Percentiles rank a stretch among this genome's conserved stretches.
Evolutionary conservation across 441 rosid genomes (phyloP).

Genomic region (Hypseocharis bilobata): DNA sequence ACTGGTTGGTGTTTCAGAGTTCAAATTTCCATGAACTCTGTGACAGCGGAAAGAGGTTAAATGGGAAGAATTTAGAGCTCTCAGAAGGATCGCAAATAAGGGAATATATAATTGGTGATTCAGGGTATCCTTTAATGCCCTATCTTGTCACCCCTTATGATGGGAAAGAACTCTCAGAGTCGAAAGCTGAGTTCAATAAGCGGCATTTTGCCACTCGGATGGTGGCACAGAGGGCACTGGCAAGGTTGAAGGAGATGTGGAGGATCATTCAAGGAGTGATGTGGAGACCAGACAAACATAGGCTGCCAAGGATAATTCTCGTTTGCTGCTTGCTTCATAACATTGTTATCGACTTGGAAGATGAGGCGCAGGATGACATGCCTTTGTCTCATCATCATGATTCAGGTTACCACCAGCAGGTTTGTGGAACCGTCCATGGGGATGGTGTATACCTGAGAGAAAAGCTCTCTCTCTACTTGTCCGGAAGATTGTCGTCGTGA

Average conservation of each 20-base stretch:
- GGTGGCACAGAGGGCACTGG: constrained; percentile 53
- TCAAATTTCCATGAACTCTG: constrained; percentile 57
- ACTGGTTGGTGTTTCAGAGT: constrained; percentile 49
- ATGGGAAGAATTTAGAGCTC: constrained; percentile 39
- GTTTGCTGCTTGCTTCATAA: constrained; percentile 89
- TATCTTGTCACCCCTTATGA: constrained; percentile 74
- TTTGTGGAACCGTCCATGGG: constrained; percentile 35
- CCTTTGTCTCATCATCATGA: constrained; percentile 46
- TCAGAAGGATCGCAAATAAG: constrained; percentile 38
- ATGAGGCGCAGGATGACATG: constrained; percentile 35
- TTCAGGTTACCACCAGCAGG: constrained; percentile 42
- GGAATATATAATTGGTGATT: constrained; percentile 70
- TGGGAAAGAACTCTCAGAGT: constrained; percentile 37
- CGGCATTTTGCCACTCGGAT: constrained; percentile 46
- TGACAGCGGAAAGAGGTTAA: constrained; percentile 53
- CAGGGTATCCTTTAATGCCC: constrained; percentile 66
- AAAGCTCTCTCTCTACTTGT: constrained; percentile 41
- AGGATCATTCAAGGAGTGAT: constrained; percentile 67
- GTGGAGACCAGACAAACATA: constrained; percentile 84
- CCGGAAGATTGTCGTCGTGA: constrained; percentile 32
- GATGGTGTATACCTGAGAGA: constrained; percentile 48
- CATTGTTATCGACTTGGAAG: constrained; percentile 61
- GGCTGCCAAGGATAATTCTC: constrained; percentile 61
- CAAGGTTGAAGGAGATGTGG: constrained; percentile 78
- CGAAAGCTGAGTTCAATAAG: constrained; percentile 53